These are phyloP conservation scores for Colletotrichum siamense DNA, from an alignment of 2,329 filamentous ascomycete genomes.

Conservation along the genomic window DNA sequence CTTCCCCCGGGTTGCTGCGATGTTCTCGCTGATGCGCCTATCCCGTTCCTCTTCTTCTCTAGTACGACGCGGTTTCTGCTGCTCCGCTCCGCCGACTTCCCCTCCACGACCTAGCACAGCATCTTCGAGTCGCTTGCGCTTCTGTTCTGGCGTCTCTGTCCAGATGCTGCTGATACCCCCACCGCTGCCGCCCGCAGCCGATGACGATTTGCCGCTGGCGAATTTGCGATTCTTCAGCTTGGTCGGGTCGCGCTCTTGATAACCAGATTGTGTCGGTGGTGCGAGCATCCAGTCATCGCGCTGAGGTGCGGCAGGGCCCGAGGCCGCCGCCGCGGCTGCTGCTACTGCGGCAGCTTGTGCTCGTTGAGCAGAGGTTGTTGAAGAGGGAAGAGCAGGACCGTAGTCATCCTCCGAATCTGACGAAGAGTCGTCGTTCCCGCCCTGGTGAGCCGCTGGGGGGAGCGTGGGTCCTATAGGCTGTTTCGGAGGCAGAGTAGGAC, in stretches of 20 bases:
- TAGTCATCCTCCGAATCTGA: conserved; percentile 59
- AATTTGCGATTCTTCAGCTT: conserved; percentile 85
- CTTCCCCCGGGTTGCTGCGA: conserved; percentile 60
- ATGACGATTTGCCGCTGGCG: conserved; percentile 60
- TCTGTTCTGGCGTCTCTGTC: conserved; percentile 92
- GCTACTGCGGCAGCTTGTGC: conserved; percentile 43
- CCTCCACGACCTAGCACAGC: conserved; percentile 77
- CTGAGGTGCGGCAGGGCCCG: conserved; percentile 52
- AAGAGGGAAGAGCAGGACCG: conserved; percentile 63
- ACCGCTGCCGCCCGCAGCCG: conserved; percentile 30
- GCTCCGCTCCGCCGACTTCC: conserved; percentile 26
- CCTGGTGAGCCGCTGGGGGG: conserved; percentile 45
- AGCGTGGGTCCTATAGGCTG: conserved; percentile 47
- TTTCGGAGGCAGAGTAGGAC: conserved; percentile 31
- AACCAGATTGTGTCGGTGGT: conserved; percentile 62
- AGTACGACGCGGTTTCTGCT: conserved; percentile 51
- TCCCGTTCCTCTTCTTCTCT: conserved; percentile 63
- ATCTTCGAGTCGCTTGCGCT: conserved; percentile 79
- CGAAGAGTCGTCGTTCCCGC: conserved; percentile 33
- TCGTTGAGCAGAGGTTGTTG: conserved; percentile 29
- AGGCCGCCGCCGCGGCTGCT: conserved; percentile 29
- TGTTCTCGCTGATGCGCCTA: conserved; percentile 50
- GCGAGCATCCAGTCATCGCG: conserved; percentile 88
- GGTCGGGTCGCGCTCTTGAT: conserved; percentile 77
- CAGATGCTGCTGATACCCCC: conserved; percentile 70